Base-by-base conservation (phyloP, 2,329 filamentous ascomycete genomes). In the Fusarium dimerum region DNA sequence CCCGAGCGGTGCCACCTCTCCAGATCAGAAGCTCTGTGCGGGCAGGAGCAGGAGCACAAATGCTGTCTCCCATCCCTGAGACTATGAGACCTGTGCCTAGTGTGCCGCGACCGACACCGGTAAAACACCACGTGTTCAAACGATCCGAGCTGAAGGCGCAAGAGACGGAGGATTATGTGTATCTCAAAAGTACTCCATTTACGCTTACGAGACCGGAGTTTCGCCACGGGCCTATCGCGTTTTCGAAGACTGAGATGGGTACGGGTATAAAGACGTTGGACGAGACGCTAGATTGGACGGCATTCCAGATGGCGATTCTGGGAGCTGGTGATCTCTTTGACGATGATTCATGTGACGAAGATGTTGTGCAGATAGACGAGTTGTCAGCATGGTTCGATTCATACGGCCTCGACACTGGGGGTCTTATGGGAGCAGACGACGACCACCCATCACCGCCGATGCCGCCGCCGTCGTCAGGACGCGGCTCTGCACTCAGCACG, bases 231-330 rank as follows among this genome's bases (percentile, higher is more conserved):
- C 76, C 76, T 3, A 82, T 86, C 55, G 75, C 80, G 3, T 67
- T 85, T 45, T 64, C 74, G 47, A 78, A 77, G 59, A 67, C 73
- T 3, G 76, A 81, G 45, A 62, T 76, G 8, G 59, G 67, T 18
- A 70, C 62, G 10, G 68, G 71, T 20, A 58, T 68, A 50, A 73
- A 71, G 52, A 69, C 67, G 17, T 71, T 72, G 30, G 81, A 82
- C 46, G 79, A 68, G 16, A 77, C 73, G 9, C 67, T 86, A 4
- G 83, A 87, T 71, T 86, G 83, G 83, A 83, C 79, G 6, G 82
- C 83, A 4, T 86, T 85, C 64, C 83, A 87, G 67, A 84, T 85
- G 77, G 83, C 84, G 15, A 84, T 86, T 45, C 70, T 81, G 0
- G 81, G 80, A 6, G 78, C 79, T 2, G 80, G 78, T 30, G 80